Conservation (phyloP, 805 yeast genomes). For the Monosporozyma yasuniensis region DNA sequence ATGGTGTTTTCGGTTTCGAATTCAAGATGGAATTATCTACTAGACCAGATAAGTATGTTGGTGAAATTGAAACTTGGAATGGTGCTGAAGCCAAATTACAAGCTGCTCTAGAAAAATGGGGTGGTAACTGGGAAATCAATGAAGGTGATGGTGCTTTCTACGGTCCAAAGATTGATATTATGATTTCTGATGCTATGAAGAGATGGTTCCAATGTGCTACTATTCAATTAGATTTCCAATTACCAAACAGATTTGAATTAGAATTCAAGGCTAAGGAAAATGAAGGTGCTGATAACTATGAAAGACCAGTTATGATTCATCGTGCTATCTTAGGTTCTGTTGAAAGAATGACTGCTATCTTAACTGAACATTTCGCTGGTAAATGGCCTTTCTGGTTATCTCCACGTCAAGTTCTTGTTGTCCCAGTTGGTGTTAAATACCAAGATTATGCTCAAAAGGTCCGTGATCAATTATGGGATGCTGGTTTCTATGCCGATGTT, state of each 20-base stretch:
- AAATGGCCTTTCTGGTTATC: slow-evolving; percentile 99
- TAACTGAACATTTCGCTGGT: slow-evolving; percentile 97
- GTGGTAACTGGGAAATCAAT: slow-evolving; percentile 88
- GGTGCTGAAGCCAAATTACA: slow-evolving; percentile 80
- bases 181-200: slow-evolving; percentile 85
- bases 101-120: slow-evolving; percentile 73
- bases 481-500: slow-evolving; percentile 85
- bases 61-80: slow-evolving; percentile 92
- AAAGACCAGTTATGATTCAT: slow-evolving; percentile 98
- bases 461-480: slow-evolving; percentile 54
- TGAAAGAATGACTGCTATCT: slow-evolving; percentile 97
- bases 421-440: slow-evolving; percentile 94
- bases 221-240: slow-evolving; percentile 96
- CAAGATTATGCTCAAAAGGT: slow-evolving; percentile 82
- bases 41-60: slow-evolving; percentile 93
- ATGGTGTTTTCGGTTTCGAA: slow-evolving; percentile 89
- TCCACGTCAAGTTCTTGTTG: slow-evolving; percentile 95
- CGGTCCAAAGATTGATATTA: slow-evolving; percentile 93
- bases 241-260: slow-evolving; percentile 87
- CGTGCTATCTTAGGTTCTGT: slow-evolving; percentile 97
- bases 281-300: slow-evolving; percentile 41
- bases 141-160: slow-evolving; percentile 97
- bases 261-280: slow-evolving; percentile 69
- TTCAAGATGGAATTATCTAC: slow-evolving; percentile 96
- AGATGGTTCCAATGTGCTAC: slow-evolving; percentile 99